Evolutionary conservation across 1,284 basidiomycete genomes (phyloP), one percentile per base, ranked within the genome.

Genomic region (Erythrobasidium hasegawianum): DNA sequence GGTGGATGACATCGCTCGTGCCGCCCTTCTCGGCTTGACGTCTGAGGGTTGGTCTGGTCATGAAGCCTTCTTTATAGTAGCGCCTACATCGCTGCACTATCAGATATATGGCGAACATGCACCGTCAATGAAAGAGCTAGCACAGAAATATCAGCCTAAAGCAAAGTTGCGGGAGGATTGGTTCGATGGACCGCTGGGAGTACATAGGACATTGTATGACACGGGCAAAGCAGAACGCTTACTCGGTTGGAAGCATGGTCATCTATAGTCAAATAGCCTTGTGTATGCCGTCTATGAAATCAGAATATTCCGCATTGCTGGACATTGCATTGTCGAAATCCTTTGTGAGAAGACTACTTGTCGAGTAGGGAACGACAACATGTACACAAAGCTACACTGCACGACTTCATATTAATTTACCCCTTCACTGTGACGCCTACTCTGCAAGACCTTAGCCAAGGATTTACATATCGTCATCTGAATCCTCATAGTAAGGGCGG

Each of bases 211-310:
- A 18, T 16, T 47, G 43, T 47, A 18, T 14, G 43, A 47, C 16
- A 47, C 43, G 22, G 53, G 43, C 11, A 68, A 68, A 41, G 58
- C 59, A n/a, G 45, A 68, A 22, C 29, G 16, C 11, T n/a, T 68
- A 27, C 45, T 68, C 5, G 66, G 59, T 8, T 68, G 66, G 66
- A 47, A 49, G n/a, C 66, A 68, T 47, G 43, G 43, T n/a, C 33
- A 33, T 33, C 11, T 33, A 33, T 33, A n/a, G n/a, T n/a, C n/a
- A n/a, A n/a, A n/a, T n/a, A n/a, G n/a, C n/a, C n/a, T n/a, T n/a
- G n/a, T n/a, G n/a, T n/a, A n/a, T n/a, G n/a, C n/a, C n/a, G n/a
- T n/a, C n/a, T n/a, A n/a, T n/a, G n/a, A n/a, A n/a, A n/a, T n/a
- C n/a, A n/a, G n/a, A n/a, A n/a, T n/a, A n/a, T n/a, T n/a, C n/a